phyloP scores from a whole-genome alignment of 441 rosid genomes.

The Croton laevigatus region DNA sequence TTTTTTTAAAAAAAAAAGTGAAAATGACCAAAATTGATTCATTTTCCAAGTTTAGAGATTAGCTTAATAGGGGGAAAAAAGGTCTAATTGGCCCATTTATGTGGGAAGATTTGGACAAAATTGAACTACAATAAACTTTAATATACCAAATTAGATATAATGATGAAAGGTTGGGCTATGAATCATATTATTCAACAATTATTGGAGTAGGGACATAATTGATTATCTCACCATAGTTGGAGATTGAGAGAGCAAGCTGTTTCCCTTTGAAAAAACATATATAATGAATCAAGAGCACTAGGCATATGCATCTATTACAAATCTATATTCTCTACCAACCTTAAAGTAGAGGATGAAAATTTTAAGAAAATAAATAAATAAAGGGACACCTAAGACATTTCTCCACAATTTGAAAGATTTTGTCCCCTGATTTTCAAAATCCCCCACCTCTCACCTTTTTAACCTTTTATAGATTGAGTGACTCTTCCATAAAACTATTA shows the following conservation, averaged over 20 bases:
- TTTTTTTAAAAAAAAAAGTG: too few relatives aligned
- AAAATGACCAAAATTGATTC: too few relatives aligned
- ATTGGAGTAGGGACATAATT: constrained; percentile 53
- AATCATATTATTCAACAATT: constrained; percentile 54
- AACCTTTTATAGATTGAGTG: constrained; percentile 23
- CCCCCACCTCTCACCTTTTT: constrained; percentile 23
- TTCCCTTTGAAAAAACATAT: constrained; percentile 40
- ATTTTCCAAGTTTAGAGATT: too few relatives aligned
- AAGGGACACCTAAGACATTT: constrained; percentile 33
- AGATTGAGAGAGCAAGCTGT: constrained; percentile 67
- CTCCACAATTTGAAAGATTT: constrained; percentile 39
- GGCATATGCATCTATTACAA: constrained; percentile 29
- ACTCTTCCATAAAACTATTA: constrained; percentile 17
- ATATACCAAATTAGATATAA: too few relatives aligned
- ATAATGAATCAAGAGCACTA: constrained; percentile 27
- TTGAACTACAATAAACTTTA: too few relatives aligned
- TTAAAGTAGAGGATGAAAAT: constrained; percentile 26
- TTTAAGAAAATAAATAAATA: constrained; percentile 12
- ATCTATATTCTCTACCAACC: constrained; percentile 28
- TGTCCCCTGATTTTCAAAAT: constrained; percentile 48
- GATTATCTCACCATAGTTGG: constrained; percentile 31
- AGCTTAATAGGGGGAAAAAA: too few relatives aligned
- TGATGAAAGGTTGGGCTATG: constrained; percentile 22
- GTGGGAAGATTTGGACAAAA: too few relatives aligned
- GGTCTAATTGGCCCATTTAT: too few relatives aligned